phyloP scores from a whole-genome alignment of 1,139 yeast genomes.

The Scheffersomyces titani region DNA sequence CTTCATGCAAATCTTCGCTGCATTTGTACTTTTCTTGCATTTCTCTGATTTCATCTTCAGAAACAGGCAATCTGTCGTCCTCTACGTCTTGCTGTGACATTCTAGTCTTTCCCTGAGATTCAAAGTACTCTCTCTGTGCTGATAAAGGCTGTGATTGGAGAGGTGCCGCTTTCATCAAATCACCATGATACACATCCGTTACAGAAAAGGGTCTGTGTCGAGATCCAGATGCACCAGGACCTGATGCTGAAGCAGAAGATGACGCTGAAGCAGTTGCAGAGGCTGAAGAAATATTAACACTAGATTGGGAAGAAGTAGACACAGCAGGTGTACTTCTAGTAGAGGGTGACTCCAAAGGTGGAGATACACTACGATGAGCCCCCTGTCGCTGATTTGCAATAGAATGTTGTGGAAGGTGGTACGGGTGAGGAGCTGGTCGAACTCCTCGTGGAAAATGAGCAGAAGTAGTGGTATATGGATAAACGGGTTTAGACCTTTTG shows the following conservation, averaged over 20 bases:
- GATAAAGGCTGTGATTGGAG: constrained; percentile 55
- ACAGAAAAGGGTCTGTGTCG: constrained; percentile 20
- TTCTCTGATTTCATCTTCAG: constrained; percentile 40
- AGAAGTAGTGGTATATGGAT: constrained; percentile 14
- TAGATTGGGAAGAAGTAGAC: not conserved
- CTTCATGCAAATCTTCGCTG: constrained; percentile 1
- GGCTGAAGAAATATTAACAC: not conserved
- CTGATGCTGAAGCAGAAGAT: not conserved
- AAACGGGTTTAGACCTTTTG: constrained; percentile 7
- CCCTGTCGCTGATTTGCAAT: not conserved
- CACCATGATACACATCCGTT: constrained; percentile 54
- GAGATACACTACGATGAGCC: not conserved
- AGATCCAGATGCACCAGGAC: not conserved
- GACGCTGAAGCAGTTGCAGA: not conserved
- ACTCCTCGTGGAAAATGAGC: constrained; percentile 13
- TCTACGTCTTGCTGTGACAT: constrained; percentile 13
- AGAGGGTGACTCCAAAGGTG: constrained; percentile 1
- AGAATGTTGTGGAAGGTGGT: not conserved
- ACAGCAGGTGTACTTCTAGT: not conserved
- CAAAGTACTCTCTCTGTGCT: constrained; percentile 51
- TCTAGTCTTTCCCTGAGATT: constrained; percentile 11
- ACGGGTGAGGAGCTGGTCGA: constrained; percentile 3
- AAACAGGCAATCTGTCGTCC: constrained; percentile 39
- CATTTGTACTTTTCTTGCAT: constrained; percentile 35
- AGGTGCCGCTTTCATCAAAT: constrained; percentile 51